phyloP scores from a whole-genome alignment of 805 yeast genomes.

The Starmerella apis region DNA sequence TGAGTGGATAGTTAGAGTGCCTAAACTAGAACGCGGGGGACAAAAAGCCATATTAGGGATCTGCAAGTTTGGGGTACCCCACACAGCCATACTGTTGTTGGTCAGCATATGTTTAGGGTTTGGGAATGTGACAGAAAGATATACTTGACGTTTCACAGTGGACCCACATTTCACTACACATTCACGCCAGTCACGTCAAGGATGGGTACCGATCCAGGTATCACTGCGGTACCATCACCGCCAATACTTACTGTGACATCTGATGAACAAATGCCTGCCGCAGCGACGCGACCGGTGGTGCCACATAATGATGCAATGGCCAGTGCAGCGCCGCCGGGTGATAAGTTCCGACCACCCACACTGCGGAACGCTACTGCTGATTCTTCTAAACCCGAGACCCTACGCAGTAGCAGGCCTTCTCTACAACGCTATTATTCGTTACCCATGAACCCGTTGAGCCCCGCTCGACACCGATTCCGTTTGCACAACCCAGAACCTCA shows the following conservation, averaged over 20 bases:
- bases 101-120: neutral
- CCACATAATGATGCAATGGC: neutral
- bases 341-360: neutral
- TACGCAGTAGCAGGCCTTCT: slow-evolving; percentile 25
- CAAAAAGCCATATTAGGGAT: neutral
- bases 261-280: neutral
- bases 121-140: neutral
- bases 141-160: neutral
- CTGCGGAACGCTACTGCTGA: neutral
- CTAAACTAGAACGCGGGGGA: slow-evolving; percentile 2
- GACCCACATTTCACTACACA: neutral
- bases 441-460: slow-evolving; percentile 28
- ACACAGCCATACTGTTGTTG: neutral
- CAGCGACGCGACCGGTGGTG: too few species aligned
- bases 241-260: neutral
- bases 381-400: neutral
- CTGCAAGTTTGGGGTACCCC: neutral
- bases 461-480: slow-evolving; percentile 32
- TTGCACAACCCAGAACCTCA: slow-evolving; percentile 30
- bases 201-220: slow-evolving; percentile 1
- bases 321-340: neutral
- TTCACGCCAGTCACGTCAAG: neutral
- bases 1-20: neutral
- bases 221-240: neutral
- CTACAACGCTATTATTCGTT: slow-evolving; percentile 31